These are phyloP conservation scores for Fusarium pseudoanthophilum DNA, from an alignment of 2,329 filamentous ascomycete species.

Conservation along the genomic window DNA sequence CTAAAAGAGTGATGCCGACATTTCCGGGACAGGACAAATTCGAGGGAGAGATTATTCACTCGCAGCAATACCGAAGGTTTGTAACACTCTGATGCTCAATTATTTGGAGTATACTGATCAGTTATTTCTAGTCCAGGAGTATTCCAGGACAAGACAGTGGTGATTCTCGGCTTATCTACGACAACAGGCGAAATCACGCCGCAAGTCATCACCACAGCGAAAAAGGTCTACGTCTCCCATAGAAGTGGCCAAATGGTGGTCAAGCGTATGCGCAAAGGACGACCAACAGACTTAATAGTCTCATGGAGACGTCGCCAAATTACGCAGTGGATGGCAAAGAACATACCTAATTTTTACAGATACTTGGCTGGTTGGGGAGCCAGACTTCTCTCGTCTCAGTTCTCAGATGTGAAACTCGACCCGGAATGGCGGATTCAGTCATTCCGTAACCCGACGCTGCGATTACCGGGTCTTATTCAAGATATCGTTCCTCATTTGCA, in stretches of 20 bases:
- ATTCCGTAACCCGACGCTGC: constrained; percentile 1
- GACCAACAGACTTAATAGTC: background rate
- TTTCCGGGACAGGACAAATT: constrained; percentile 10
- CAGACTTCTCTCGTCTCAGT: background rate
- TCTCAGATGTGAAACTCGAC: background rate
- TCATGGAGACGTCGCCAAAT: constrained; percentile 25
- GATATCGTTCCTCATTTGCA: constrained; percentile 9
- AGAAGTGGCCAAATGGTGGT: constrained; percentile 17
- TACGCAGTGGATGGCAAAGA: constrained; percentile 17
- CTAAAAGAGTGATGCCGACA: constrained; percentile 3
- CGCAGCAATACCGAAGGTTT: constrained; percentile 24
- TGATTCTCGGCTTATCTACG: constrained; percentile 4
- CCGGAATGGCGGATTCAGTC: constrained; percentile 19
- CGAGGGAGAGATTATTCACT: constrained; percentile 10
- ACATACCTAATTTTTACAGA: background rate
- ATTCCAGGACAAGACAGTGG: constrained; percentile 4
- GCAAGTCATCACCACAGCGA: background rate
- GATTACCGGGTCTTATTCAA: constrained; percentile 17
- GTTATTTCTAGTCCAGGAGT: background rate
- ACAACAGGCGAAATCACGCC: constrained; percentile 23
- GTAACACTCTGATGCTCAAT: fast-evolving
- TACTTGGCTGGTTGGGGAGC: background rate
- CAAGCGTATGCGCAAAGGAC: constrained; percentile 13
- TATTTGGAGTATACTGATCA: background rate
- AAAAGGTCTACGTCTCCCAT: constrained; percentile 26